phyloP scores from a whole-genome alignment of 202 grass and related monocot genomes.

The Eragrostis tef region DNA sequence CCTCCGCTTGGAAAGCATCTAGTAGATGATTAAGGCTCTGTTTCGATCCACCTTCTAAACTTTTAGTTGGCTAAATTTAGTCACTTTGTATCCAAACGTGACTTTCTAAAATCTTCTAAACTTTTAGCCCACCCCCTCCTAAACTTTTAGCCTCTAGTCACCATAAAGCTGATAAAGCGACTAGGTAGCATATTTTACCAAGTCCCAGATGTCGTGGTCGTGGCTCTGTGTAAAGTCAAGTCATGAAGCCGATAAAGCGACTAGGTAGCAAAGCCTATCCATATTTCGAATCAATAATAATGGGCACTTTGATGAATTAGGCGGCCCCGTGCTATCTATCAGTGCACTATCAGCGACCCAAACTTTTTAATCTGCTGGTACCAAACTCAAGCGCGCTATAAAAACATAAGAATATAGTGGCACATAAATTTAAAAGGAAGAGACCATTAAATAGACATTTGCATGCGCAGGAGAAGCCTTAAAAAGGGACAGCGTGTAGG shows the following conservation, averaged over 20 bases:
- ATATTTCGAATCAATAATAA: not conserved
- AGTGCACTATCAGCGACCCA: not conserved
- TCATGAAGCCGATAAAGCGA: constrained; percentile 7
- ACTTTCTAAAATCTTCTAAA: too few species aligned
- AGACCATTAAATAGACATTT: not conserved
- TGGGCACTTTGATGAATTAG: constrained; percentile 8
- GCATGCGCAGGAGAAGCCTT: not conserved
- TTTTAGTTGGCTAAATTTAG: too few species aligned
- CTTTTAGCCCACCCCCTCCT: too few species aligned
- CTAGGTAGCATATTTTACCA: too few species aligned
- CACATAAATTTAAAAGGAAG: not conserved
- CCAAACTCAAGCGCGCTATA: not conserved
- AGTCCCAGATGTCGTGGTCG: not conserved
- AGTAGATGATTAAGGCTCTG: too few species aligned
- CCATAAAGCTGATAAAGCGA: too few species aligned
- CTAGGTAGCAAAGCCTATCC: constrained; percentile 14
- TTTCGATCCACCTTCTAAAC: too few species aligned
- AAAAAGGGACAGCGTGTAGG: not conserved
- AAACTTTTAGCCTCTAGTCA: too few species aligned
- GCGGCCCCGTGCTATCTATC: constrained; percentile 7
- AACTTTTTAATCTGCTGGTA: not conserved
- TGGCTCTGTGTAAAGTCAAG: constrained; percentile 7
- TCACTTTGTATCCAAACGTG: too few species aligned
- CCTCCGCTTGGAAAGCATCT: too few species aligned
- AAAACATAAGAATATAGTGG: not conserved